Conservation (phyloP, 768 basidiomycete genomes). For the Lactarius akahatsu region DNA sequence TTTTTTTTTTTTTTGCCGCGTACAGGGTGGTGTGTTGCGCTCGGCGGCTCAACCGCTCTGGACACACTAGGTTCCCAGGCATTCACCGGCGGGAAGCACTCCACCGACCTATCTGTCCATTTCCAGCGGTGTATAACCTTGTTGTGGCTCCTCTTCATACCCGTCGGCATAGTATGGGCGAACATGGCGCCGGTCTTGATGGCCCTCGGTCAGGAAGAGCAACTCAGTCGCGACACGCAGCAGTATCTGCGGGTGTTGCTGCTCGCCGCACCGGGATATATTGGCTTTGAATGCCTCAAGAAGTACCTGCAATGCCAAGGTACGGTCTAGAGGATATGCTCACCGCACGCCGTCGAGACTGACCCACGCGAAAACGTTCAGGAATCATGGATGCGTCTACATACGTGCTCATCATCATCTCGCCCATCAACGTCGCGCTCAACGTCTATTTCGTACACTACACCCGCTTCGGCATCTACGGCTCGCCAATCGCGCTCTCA, state of each 20-base stretch:
- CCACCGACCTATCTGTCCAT: constrained; percentile 68
- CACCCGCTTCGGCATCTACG: constrained; percentile 60
- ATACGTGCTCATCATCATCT: constrained; percentile 56
- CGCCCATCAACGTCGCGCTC: constrained; percentile 62
- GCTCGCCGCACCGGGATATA: constrained; percentile 67
- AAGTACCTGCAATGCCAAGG: constrained; percentile 82
- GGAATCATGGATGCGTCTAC: constrained; percentile 78
- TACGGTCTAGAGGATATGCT: constrained; percentile 30
- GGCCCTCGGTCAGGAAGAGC: constrained; percentile 57
- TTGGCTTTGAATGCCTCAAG: constrained; percentile 74
- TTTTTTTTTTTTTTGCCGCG: constrained; percentile 26
- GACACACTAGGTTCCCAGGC: constrained; percentile 79
- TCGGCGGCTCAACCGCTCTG: constrained; percentile 76
- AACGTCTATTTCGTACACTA: constrained; percentile 63
- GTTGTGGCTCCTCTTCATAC: constrained; percentile 63
- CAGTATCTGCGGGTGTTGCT: constrained; percentile 62
- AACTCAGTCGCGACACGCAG: constrained; percentile 61
- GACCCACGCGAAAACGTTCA: constrained; percentile 32
- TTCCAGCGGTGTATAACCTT: constrained; percentile 68
- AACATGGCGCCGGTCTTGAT: constrained; percentile 63
- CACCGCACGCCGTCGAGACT: background rate
- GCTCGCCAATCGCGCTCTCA: constrained; percentile 65
- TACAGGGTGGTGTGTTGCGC: constrained; percentile 72
- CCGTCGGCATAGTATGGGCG: constrained; percentile 61
- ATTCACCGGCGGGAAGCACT: constrained; percentile 59